Conservation (phyloP, 768 basidiomycete genomes). For the Lactarius sp. region DNA sequence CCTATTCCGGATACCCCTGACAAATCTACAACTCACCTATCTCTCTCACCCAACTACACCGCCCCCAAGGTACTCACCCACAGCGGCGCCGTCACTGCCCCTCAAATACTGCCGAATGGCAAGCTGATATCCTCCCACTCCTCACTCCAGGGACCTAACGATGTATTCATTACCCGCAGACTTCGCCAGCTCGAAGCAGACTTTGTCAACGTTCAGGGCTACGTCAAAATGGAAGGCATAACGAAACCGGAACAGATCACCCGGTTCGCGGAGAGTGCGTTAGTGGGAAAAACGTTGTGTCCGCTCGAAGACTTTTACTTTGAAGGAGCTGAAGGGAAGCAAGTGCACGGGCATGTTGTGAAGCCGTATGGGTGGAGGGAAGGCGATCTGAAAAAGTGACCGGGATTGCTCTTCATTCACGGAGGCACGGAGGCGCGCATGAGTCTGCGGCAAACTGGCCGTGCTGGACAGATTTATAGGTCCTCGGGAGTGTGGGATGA, state of each 20-base stretch:
- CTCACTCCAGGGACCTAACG: slow-evolving; percentile 74
- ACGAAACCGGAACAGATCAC: slow-evolving; percentile 60
- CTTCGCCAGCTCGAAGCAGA: slow-evolving; percentile 40
- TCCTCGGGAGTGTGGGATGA: slow-evolving; percentile 84
- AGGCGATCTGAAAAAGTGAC: slow-evolving; percentile 62
- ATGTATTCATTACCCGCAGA: slow-evolving; percentile 60
- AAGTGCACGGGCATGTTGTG: slow-evolving; percentile 81
- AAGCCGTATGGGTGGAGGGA: slow-evolving; percentile 74
- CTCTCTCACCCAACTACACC: slow-evolving; percentile 39
- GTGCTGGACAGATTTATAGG: slow-evolving; percentile 34
- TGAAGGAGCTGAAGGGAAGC: slow-evolving; percentile 66
- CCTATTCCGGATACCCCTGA: slow-evolving; percentile 60
- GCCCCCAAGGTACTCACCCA: slow-evolving; percentile 58
- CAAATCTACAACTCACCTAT: slow-evolving; percentile 49
- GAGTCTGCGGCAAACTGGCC: neutral
- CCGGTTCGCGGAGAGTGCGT: slow-evolving; percentile 49
- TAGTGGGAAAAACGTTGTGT: slow-evolving; percentile 52
- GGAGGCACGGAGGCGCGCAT: slow-evolving; percentile 43
- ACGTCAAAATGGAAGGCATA: slow-evolving; percentile 32
- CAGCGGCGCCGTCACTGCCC: slow-evolving; percentile 50
- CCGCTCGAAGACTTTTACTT: slow-evolving; percentile 86
- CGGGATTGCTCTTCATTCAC: slow-evolving; percentile 75
- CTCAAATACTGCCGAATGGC: slow-evolving; percentile 55
- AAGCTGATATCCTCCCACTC: slow-evolving; percentile 68
- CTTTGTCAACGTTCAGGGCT: too few species aligned